Conservation (phyloP, 352 stramenopile genomes). For the Phytophthora cryptogea region DNA sequence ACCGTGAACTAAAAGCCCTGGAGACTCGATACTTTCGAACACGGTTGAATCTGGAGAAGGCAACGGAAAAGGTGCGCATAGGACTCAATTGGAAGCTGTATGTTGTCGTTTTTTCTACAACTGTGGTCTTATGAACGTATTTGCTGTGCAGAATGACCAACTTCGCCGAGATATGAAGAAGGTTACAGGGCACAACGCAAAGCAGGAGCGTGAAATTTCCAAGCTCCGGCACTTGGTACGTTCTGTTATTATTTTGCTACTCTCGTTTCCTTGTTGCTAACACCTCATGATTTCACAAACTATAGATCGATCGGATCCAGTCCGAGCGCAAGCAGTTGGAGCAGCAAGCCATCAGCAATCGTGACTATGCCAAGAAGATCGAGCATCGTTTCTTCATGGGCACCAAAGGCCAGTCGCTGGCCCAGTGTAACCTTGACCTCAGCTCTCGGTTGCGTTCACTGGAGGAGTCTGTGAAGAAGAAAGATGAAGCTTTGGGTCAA, state of each 20-base stretch:
- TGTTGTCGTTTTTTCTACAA: not conserved
- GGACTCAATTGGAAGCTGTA: no score
- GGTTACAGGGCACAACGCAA: conserved; percentile 32
- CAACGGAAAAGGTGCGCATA: conserved; percentile 52
- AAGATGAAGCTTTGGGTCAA: conserved; percentile 26
- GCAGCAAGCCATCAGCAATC: conserved; percentile 78
- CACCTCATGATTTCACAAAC: not conserved
- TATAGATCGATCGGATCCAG: conserved; percentile 75
- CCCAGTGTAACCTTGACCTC: conserved; percentile 71
- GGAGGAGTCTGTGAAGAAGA: conserved; percentile 36
- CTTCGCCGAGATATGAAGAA: conserved; percentile 62
- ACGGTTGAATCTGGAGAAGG: conserved; percentile 70
- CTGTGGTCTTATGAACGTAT: conserved; percentile 1
- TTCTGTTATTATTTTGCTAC: not conserved
- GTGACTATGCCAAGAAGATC: conserved; percentile 87
- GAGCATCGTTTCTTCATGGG: conserved; percentile 85
- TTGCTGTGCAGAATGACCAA: conserved; percentile 49
- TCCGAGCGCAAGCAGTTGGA: conserved; percentile 78
- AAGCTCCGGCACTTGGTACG: conserved; percentile 66
- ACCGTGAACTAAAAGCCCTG: conserved; percentile 71
- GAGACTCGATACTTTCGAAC: conserved; percentile 83
- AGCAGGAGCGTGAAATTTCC: conserved; percentile 61
- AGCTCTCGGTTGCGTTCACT: conserved; percentile 43
- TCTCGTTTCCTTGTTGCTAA: not conserved
- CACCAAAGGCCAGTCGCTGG: conserved; percentile 62